Evolutionary conservation across 306 rosid genomes (phyloP).

Genomic region (peach (Prunus persica)): Prunus_persica_NCBIv2 NC_034014.1:5163001-5163500

Average conservation of each 20-base stretch:
- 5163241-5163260: not conserved
- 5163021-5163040: not conserved
- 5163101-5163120: not conserved
- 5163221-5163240: not conserved
- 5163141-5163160: not conserved
- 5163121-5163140: not conserved
- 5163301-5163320: not conserved
- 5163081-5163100: not conserved
- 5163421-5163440: not conserved
- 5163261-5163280: not conserved
- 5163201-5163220: not conserved
- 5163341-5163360: not conserved
- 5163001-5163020: not conserved
- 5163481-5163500: not conserved
- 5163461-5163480: not conserved
- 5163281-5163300: not conserved
- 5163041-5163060: not conserved
- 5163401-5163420: not conserved
- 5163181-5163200: not conserved
- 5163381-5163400: no score
- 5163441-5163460: not conserved
- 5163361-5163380: not conserved
- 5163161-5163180: not conserved
- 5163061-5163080: not conserved
- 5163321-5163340: not conserved